A percentile compares a stretch with the other conserved stretches of the same genome.
Conservation (phyloP, 1,284 basidiomycete genomes). For the Phylloboletellus chloephorus region DNA sequence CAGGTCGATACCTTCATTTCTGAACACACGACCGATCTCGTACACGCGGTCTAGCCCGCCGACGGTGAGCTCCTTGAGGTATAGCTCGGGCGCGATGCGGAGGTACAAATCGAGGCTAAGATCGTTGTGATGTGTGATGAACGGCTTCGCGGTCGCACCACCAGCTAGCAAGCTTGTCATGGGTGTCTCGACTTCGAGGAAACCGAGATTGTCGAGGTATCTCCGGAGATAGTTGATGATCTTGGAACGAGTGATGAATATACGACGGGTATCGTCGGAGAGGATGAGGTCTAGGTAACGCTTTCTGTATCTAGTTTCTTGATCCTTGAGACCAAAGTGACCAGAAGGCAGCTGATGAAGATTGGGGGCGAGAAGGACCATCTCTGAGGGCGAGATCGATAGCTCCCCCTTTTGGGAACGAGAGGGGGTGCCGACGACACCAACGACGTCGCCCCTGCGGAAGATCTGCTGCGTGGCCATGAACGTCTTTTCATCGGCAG, state of each 20-base stretch:
- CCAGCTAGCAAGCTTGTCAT: conserved; percentile 98
- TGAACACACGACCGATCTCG: conserved; percentile 97
- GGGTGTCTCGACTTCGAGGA: conserved; percentile 98
- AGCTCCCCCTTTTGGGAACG: conserved; percentile 97
- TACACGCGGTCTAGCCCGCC: conserved; percentile 97
- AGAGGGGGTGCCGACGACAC: conserved; percentile 83
- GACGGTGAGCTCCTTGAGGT: conserved; percentile 96
- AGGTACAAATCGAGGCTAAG: conserved; percentile 97
- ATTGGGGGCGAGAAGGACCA: conserved; percentile 91
- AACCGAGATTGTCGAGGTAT: conserved; percentile 88
- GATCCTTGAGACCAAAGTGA: conserved; percentile 91
- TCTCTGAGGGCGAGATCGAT: conserved; percentile 79
- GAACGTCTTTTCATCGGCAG: conserved; percentile 67
- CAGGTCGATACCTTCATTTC: conserved; percentile 98
- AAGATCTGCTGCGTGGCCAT: conserved; percentile 78
- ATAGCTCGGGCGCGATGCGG: conserved; percentile 96
- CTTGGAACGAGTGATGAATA: conserved; percentile 86
- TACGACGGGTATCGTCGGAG: conserved; percentile 84
- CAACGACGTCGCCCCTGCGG: conserved; percentile 94
- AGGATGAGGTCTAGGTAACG: conserved; percentile 98
- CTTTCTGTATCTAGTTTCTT: conserved; percentile 97
- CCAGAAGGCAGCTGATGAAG: conserved; percentile 92
- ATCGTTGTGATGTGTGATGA: conserved; percentile 98
- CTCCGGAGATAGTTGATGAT: conserved; percentile 90
- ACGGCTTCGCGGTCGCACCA: conserved; percentile 97